Conservation (phyloP, 306 rosid genomes). For the Dalbergia cochinchinensis region DNA sequence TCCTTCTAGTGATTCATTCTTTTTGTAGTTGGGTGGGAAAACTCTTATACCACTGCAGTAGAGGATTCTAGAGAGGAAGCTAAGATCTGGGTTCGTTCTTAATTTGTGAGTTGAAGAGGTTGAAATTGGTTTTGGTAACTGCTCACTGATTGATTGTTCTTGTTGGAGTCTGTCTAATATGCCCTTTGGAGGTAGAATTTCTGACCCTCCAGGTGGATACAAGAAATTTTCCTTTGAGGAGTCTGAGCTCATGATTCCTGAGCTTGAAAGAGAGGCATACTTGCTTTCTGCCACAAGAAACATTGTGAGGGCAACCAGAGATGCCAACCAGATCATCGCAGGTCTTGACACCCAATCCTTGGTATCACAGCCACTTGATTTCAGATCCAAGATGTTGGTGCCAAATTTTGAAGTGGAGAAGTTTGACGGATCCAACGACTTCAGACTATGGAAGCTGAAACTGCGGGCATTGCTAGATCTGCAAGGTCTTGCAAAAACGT, state of each 20-base stretch:
- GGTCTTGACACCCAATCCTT: conserved; percentile 64
- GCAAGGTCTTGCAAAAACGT: no score
- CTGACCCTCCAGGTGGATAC: no score
- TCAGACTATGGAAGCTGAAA: no score
- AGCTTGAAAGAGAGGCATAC: conserved; percentile 70
- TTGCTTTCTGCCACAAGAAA: conserved; percentile 75
- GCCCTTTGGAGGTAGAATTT: conserved; percentile 1
- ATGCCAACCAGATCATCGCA: conserved; percentile 69
- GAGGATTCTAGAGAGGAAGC: conserved; percentile 35
- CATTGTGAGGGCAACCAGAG: conserved; percentile 67
- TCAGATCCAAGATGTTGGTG: no score
- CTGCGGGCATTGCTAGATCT: no score
- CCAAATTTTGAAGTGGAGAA: no score
- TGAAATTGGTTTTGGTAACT: conserved; percentile 15
- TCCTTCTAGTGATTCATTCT: background rate
- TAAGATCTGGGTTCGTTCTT: conserved; percentile 5
- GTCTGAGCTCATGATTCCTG: conserved; percentile 54
- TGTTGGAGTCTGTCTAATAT: conserved; percentile 18
- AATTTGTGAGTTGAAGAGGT: conserved; percentile 37
- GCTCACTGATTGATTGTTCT: background rate
- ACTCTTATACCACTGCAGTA: background rate
- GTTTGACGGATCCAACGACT: no score
- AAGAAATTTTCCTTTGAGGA: conserved; percentile 53
- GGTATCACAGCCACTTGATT: no score
- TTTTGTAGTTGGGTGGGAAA: no score